These are phyloP conservation scores for Clonostachys solani DNA, from an alignment of 2,329 filamentous ascomycete genomes.

Conservation along the genomic window DNA sequence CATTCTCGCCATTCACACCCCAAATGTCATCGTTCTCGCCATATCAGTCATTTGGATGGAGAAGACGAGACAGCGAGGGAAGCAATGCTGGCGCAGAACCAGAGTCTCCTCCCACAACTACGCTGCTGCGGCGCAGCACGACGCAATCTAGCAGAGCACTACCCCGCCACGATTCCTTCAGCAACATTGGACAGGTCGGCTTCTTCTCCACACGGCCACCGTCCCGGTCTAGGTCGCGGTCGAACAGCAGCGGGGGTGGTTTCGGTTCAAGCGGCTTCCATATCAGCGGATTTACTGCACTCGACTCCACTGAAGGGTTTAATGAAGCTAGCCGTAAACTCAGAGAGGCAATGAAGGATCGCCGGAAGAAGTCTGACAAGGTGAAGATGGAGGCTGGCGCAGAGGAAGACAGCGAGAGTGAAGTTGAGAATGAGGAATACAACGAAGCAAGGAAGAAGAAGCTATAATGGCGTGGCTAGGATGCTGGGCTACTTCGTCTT, in stretches of 20 bases:
- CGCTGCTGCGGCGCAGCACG: constrained; percentile 42
- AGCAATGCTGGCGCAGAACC: constrained; percentile 24
- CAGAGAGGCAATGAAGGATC: constrained; percentile 72
- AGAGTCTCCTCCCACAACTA: constrained; percentile 25
- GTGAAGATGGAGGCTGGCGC: constrained; percentile 27
- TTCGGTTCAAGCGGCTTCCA: constrained; percentile 59
- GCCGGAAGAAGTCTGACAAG: constrained; percentile 48
- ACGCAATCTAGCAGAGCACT: constrained; percentile 48
- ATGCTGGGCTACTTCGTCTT: neutral
- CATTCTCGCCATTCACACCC: no score
- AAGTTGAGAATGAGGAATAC: constrained; percentile 33
- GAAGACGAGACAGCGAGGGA: constrained; percentile 46
- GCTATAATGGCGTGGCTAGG: constrained; percentile 9
- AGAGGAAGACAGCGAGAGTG: constrained; percentile 24
- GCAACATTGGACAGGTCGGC: constrained; percentile 80
- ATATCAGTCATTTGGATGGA: constrained; percentile 6
- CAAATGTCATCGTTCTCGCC: no score
- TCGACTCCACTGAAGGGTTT: constrained; percentile 66
- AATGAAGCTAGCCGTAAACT: constrained; percentile 84
- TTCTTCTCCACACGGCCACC: constrained; percentile 87
- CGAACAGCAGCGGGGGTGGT: constrained; percentile 62
- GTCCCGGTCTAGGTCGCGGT: constrained; percentile 73
- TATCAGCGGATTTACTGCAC: constrained; percentile 63
- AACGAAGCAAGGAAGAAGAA: constrained; percentile 39
- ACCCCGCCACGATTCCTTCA: constrained; percentile 90